These are phyloP conservation scores for Alternaria tenuissima DNA, from an alignment of 2,329 filamentous ascomycete species.

Conservation along the genomic window DNA sequence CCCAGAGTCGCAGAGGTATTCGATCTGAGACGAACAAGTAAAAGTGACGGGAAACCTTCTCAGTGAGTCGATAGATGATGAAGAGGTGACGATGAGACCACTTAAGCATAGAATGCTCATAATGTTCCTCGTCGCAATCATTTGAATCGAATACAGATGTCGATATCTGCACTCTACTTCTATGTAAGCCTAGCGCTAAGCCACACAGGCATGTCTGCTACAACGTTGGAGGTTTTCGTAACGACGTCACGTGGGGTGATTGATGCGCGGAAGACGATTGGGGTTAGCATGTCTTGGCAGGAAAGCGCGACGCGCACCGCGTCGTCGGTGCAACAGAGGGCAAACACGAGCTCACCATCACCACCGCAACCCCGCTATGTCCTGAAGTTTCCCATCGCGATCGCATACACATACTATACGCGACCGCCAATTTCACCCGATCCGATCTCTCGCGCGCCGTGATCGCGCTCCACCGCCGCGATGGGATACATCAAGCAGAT, in stretches of 20 bases:
- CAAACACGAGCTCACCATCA: constrained; percentile 16
- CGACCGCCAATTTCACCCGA: neutral
- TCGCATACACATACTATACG: constrained; percentile 15
- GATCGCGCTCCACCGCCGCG: constrained; percentile 23
- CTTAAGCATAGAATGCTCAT: too few species aligned
- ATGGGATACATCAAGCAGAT: constrained; percentile 93
- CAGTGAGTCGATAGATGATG: too few species aligned
- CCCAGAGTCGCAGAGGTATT: too few species aligned
- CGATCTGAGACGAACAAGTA: too few species aligned
- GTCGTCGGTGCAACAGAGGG: constrained; percentile 27
- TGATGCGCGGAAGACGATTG: neutral
- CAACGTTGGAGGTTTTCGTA: neutral
- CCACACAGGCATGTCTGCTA: neutral
- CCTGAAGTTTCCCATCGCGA: constrained; percentile 22
- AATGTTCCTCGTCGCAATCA: too few species aligned
- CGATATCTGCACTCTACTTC: too few species aligned
- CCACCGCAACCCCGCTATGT: constrained; percentile 26
- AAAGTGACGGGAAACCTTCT: too few species aligned
- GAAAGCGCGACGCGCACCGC: constrained; percentile 35
- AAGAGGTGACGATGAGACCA: too few species aligned
- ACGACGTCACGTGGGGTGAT: neutral
- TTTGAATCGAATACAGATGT: too few species aligned
- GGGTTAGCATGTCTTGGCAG: constrained; percentile 20
- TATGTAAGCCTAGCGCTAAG: neutral
- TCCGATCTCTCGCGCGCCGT: neutral